A percentile compares a stretch with the other conserved stretches of the same genome.
Evolutionary conservation across 345 rosid genomes (phyloP).

Genomic region (Salix dunnii): DNA sequence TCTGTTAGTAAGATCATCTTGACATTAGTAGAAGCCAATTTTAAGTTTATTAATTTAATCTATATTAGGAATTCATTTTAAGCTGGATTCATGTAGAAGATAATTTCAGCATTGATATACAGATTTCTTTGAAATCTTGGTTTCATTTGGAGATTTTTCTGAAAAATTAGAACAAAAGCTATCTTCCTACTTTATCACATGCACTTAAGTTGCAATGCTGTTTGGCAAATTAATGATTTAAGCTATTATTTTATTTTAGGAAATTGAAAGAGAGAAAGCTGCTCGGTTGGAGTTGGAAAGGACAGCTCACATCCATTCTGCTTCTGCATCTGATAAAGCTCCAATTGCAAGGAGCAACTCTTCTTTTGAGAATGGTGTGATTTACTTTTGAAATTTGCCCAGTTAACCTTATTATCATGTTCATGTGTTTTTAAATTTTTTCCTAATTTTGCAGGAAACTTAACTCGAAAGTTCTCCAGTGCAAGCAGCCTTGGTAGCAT

Average conservation of each 20-base stretch:
- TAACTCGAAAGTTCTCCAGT: slow-evolving; percentile 71
- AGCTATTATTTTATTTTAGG: slow-evolving; percentile 41
- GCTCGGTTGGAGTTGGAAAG: slow-evolving; percentile 84
- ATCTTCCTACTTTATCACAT: background rate
- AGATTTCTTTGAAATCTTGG: no score
- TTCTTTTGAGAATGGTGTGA: slow-evolving; percentile 67
- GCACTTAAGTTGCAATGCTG: background rate
- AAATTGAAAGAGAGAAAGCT: slow-evolving; percentile 82
- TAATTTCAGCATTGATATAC: background rate
- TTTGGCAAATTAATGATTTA: background rate
- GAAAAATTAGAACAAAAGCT: background rate
- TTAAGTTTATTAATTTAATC: slow-evolving; percentile 1
- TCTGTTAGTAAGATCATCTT: background rate
- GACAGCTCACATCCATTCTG: slow-evolving; percentile 48
- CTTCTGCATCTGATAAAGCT: slow-evolving; percentile 53
- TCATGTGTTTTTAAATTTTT: slow-evolving; percentile 3
- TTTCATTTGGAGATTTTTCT: background rate
- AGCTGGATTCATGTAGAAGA: background rate
- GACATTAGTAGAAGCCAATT: background rate
- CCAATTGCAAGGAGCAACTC: slow-evolving; percentile 54
- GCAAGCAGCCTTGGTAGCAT: slow-evolving; percentile 87
- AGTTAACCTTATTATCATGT: slow-evolving; percentile 13
- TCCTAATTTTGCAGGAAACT: slow-evolving; percentile 48
- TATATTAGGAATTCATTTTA: background rate
- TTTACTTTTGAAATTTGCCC: slow-evolving; percentile 9